Evolutionary conservation across 75 land plant species (phyloP), one percentile per base, ranked within the genome.

Genomic region (Cupressus sempervirens): DNA sequence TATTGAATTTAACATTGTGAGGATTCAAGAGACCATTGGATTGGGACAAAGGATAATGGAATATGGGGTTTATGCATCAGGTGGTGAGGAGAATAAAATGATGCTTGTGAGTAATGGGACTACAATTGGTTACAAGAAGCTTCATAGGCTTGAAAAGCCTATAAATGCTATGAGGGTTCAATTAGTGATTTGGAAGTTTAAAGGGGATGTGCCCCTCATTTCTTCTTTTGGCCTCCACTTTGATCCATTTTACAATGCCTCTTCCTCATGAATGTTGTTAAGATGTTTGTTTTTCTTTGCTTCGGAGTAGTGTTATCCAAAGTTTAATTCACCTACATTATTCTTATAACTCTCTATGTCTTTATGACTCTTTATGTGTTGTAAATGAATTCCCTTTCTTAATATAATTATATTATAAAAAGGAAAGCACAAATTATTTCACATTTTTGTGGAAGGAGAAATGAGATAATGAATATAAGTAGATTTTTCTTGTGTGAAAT

Each of bases 51-150:
- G 99, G 54, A 88, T 97, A n/a, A 84, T 58, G 79, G 35, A 82
- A 48, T 92, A 97, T 86, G 88, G 89, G 81, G 84, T 96, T 36
- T 92, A 86, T 32, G 93, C 70, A 30, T 88, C 90, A 62, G 56
- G 45, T 32, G 72, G 13, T 29, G 91, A 87, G 18, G 84, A 29
- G 20, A 11, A 68, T 10, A 83, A 36, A 20, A 90, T 93, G 84
- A 85, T 77, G 70, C 38, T 62, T 52, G 88, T 96, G 23, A 88
- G 83, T 26, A 72, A 84, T 0, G 98, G 94, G 30, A 97, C 92
- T 52, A 97, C 98, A 35, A 89, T 97, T 30, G 99, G 99, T 13
- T 87, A 93, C 88, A 97, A 97, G 90, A 92, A 88, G 83, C 91
- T 97, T 35, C 91, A 96, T 86, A 86, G 95, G 86, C 82, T 95